Base-by-base conservation (phyloP, 2,329 filamentous ascomycete species). In the Aspergillus nomiae region DNA sequence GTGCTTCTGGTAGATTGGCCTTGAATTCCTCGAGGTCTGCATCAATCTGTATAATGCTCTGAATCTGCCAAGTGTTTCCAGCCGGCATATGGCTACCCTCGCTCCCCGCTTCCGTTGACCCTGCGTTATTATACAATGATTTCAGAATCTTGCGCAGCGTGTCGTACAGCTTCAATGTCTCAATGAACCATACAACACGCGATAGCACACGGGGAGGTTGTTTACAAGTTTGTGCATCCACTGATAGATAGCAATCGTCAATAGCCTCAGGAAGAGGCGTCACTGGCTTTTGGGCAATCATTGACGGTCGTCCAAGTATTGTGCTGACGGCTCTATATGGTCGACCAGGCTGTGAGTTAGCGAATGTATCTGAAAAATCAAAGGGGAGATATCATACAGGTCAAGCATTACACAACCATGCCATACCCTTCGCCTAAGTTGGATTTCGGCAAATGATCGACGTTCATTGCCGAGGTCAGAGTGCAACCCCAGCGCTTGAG, bases 351-450 rank as follows among this genome's bases (percentile, higher is more conserved):
- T n/a, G 16, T n/a, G 12, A 41, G 38, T 41, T 41, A 41, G 38
- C 38, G 21, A 41, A 10, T 41, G 38, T 7, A 19, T n/a, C 2
- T 41, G 16, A 19, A n/a, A 24, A 4, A 24, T n/a, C 19, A 19
- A 16, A 8, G 34, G 19, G 16, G n/a, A 41, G 8, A 8, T 12
- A 10, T 6, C 57, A 26, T 38, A 51, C 57, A 59, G 24, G 12
- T 59, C 57, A 32, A 59, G 24, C 57, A 59, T 59, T 43, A 51
- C 57, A 30, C 57, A 59, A 8, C 45, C 57, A 59, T 59, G 57
- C 57, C 57, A 59, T n/a, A 41, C 45, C 24, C 57, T 59, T 16
- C 57, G 48, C 38, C 57, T 45, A 9, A 59, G 36, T 6, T 51
- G 57, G 34, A 59, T 28, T n/a, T 59, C 30, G 3, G 46, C 28